Evolutionary conservation across 2,329 filamentous ascomycete species (phyloP), one percentile per base, ranked within the genome.

Genomic region (Fusarium cyanostomum): DNA sequence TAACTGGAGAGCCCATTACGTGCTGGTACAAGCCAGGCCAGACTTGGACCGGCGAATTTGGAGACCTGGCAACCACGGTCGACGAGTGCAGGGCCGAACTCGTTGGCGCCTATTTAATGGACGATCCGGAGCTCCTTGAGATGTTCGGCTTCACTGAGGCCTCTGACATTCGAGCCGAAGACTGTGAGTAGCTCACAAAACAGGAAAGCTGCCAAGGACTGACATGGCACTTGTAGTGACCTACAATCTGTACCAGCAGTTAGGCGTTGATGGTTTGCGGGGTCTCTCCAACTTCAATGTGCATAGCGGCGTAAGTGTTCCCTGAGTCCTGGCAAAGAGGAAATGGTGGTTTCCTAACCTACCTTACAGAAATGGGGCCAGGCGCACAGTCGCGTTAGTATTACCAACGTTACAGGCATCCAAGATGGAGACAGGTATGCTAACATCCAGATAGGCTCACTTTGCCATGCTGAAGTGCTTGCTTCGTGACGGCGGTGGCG

Each of bases 1-100:
- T 89, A 9, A 83, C 80, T 5, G 78, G 79, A 27, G 77, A 84
- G 55, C 81, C 86, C 0, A 79, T 90, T 55, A 75, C 70, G 2
- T 80, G 77, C 1, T 88, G 82, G 81, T 90, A 90, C 76, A 84
- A 82, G 66, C 83, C 82, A 3, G 86, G 86, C 2, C 83, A 90
- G 73, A 89, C 86, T 0, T 90, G 86, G 86, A 86, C 83, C 9
- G 80, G 81, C 5, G 80, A 85, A 0, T 89, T 89, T 63, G 85
- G 81, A 4, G 77, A 86, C 21, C 74, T 89, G 43, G 84, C 86
- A 3, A 84, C 81, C 0, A 84, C 80, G 5, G 85, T 89, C 35
- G 87, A 90, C 54, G 88, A 90, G 59, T 81, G 79, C 59, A 68
- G 79, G 26, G 77, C 77, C 1, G 74, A 77, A 39, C 73, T 81